phyloP scores from a whole-genome alignment of 495 filamentous ascomycete genomes.

The Neurospora sp. region DNA sequence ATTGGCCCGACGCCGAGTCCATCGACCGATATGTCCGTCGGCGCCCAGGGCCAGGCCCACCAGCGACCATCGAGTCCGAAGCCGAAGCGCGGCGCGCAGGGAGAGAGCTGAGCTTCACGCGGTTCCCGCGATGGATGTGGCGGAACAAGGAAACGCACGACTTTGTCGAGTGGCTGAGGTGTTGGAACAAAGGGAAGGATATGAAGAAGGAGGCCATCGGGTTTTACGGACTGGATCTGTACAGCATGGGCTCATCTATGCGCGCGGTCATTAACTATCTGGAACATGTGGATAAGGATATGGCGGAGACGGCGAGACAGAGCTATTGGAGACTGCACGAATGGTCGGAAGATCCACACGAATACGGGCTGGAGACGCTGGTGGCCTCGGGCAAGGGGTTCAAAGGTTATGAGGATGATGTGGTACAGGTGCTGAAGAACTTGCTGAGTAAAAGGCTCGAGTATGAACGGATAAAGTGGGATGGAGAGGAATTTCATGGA shows the following conservation, averaged over 20 bases:
- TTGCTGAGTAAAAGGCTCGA: slow-evolving; percentile 37
- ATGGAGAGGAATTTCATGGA: slow-evolving; percentile 45
- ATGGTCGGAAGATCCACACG: slow-evolving; percentile 44
- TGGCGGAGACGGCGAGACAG: slow-evolving; percentile 34
- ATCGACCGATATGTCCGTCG: slow-evolving; percentile 48
- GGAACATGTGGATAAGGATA: slow-evolving; percentile 36
- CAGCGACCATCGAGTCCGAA: slow-evolving; percentile 17
- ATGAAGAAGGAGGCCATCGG: slow-evolving; percentile 28
- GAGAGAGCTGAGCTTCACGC: slow-evolving; percentile 34
- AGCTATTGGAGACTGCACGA: slow-evolving; percentile 40
- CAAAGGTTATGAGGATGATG: slow-evolving; percentile 38
- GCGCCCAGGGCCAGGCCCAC: slow-evolving; percentile 20
- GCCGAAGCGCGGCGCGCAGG: slow-evolving; percentile 10
- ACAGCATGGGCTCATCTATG: slow-evolving; percentile 44
- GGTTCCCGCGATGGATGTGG: slow-evolving; percentile 58
- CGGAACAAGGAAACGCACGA: slow-evolving; percentile 45
- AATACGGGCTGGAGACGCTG: slow-evolving; percentile 41
- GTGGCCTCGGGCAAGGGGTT: slow-evolving; percentile 20
- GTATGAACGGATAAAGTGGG: slow-evolving; percentile 23
- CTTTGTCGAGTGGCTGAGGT: slow-evolving; percentile 48
- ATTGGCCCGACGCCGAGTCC: slow-evolving; percentile 50
- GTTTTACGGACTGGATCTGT: slow-evolving; percentile 48
- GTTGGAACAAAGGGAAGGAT: slow-evolving; percentile 29
- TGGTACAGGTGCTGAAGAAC: slow-evolving; percentile 37
- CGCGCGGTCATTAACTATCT: slow-evolving; percentile 44